Percentiles rank a stretch among this genome's conserved stretches.
Evolutionary conservation across 2,329 filamentous ascomycete species (phyloP).

Genomic region (Aureobasidium pullulans): DNA sequence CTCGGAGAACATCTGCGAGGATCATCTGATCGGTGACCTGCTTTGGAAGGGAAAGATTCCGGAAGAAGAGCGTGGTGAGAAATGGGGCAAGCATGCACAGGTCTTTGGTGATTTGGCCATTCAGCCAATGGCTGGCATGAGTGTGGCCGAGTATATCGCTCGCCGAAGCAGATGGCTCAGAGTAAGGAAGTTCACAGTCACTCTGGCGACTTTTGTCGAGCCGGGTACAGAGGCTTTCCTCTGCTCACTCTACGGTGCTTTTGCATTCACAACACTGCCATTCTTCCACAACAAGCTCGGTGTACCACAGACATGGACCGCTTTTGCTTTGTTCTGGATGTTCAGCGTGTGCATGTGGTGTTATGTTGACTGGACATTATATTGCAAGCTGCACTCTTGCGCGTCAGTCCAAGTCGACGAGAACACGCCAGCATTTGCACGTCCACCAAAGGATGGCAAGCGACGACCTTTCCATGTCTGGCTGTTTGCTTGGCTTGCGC

Average conservation of each 20-base stretch:
- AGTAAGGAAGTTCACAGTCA: conserved; percentile 89
- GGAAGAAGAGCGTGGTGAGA: conserved; percentile 29
- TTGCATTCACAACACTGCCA: conserved; percentile 66
- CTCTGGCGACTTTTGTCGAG: conserved; percentile 81
- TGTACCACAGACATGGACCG: conserved; percentile 58
- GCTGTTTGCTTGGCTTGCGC: conserved; percentile 74
- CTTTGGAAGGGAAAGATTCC: conserved; percentile 65
- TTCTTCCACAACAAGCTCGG: conserved; percentile 48
- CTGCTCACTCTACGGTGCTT: conserved; percentile 74
- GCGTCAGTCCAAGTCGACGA: conserved; percentile 62
- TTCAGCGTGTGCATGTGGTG: conserved; percentile 64
- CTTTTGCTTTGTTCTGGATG: conserved; percentile 60
- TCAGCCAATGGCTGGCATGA: conserved; percentile 81
- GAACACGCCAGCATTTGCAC: conserved; percentile 67
- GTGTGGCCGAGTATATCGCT: conserved; percentile 66
- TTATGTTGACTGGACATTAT: conserved; percentile 64
- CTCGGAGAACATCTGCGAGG: conserved; percentile 93
- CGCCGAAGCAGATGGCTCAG: conserved; percentile 84
- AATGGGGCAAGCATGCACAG: conserved; percentile 70
- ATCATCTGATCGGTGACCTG: conserved; percentile 88
- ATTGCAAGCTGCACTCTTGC: conserved; percentile 65
- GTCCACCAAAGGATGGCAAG: conserved; percentile 38
- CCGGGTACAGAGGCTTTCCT: conserved; percentile 85
- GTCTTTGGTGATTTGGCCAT: conserved; percentile 80
- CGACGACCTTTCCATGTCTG: conserved; percentile 60